Conservation (phyloP, 805 yeast species). For the Candida rishiriensis region DNA sequence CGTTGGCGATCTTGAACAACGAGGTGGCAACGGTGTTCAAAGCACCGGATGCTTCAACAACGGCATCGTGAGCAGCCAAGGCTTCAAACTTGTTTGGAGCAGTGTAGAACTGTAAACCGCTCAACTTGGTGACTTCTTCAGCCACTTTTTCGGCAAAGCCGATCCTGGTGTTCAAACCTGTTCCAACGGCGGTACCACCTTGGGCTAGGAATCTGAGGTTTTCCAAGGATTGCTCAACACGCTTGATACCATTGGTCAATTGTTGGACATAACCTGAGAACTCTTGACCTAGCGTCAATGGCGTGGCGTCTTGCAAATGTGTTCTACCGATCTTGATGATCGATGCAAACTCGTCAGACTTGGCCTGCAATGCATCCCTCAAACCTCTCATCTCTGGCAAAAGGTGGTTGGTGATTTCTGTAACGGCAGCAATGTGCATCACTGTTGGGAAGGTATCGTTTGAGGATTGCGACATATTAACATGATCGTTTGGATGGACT, state of each 20-base stretch:
- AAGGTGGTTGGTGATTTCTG: slow-evolving; percentile 71
- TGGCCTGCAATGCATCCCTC: slow-evolving; percentile 71
- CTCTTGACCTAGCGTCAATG: slow-evolving; percentile 96
- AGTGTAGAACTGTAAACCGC: slow-evolving; percentile 85
- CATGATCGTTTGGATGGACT: slow-evolving; percentile 98
- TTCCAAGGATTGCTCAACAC: slow-evolving; percentile 76
- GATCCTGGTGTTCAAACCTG: slow-evolving; percentile 90
- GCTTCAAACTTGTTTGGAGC: slow-evolving; percentile 99
- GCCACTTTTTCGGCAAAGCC: slow-evolving; percentile 91
- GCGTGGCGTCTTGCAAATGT: slow-evolving; percentile 98
- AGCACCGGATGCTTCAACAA: slow-evolving; percentile 97
- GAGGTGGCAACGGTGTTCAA: slow-evolving; percentile 92
- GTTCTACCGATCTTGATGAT: slow-evolving; percentile 99
- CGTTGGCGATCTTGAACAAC: slow-evolving; percentile 94
- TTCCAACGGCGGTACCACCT: slow-evolving; percentile 99
- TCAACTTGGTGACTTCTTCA: slow-evolving; percentile 73
- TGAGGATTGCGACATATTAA: slow-evolving; percentile 97
- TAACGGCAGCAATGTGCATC: slow-evolving; percentile 98
- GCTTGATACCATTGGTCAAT: slow-evolving; percentile 80
- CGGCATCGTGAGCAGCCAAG: slow-evolving; percentile 96
- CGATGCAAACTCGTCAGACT: slow-evolving; percentile 76
- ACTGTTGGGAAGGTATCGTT: slow-evolving; percentile 99
- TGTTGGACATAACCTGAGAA: slow-evolving; percentile 96
- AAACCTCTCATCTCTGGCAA: slow-evolving; percentile 76
- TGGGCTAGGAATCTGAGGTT: slow-evolving; percentile 84